Conservation (phyloP, 2,329 filamentous ascomycete genomes). For the Aspergillus sp. region DNA sequence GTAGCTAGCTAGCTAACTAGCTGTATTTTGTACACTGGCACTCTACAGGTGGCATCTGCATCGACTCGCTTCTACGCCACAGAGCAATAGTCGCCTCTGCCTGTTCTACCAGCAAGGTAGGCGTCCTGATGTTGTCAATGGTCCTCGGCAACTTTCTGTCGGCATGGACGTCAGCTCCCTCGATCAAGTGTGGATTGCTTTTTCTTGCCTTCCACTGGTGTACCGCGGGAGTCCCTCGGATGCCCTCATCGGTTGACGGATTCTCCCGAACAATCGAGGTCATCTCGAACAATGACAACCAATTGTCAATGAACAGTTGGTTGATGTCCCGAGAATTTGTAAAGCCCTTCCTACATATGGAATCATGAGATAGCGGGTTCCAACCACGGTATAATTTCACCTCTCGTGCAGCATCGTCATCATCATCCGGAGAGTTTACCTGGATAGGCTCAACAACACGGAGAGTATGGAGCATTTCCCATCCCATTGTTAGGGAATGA, state of each 20-base stretch:
- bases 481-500: background rate
- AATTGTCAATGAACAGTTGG: constrained; percentile 1
- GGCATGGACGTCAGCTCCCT: constrained; percentile 1
- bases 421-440: background rate
- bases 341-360: background rate
- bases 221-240: background rate
- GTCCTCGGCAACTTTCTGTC: constrained; percentile 15
- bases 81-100: background rate
- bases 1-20: too few relatives aligned
- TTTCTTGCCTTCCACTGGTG: background rate
- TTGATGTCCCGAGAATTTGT: background rate
- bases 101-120: background rate
- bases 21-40: background rate
- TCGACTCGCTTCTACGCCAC: constrained; percentile 2
- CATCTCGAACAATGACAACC: constrained; percentile 5
- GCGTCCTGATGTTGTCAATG: background rate
- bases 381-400: background rate
- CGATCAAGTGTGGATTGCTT: background rate
- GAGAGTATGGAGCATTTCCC: constrained; percentile 5
- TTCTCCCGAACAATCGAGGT: background rate
- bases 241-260: background rate
- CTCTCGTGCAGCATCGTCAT: background rate
- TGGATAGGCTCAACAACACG: background rate
- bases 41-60: background rate
- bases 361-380: constrained; percentile 6